These are phyloP conservation scores for Aristolochia fimbriata DNA, from an alignment of 164 flowering plant species.

Conservation along the genomic window DNA sequence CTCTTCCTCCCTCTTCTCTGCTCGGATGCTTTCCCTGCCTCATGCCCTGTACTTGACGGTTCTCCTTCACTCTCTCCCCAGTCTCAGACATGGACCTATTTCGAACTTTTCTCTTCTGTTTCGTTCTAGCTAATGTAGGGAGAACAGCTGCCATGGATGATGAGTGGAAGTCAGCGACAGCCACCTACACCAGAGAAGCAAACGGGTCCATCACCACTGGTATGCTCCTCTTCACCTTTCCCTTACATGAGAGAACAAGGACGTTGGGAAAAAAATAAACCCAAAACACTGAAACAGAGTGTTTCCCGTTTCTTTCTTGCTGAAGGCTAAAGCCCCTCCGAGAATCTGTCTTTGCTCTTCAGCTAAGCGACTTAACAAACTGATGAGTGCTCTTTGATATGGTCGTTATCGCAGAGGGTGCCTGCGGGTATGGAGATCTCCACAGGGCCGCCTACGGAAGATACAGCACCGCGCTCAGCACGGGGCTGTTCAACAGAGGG, in stretches of 20 bases:
- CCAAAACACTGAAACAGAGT: too few species aligned
- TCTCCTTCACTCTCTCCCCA: conserved; percentile 1
- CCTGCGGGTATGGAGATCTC: conserved; percentile 74
- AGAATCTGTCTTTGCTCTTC: not conserved
- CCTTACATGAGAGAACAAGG: too few species aligned
- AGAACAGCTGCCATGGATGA: conserved; percentile 12
- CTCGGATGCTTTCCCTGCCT: too few species aligned
- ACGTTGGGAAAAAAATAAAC: too few species aligned
- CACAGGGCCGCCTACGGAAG: conserved; percentile 43
- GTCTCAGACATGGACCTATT: conserved; percentile 11
- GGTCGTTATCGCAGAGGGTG: conserved; percentile 38
- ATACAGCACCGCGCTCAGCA: conserved; percentile 54
- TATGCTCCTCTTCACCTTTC: conserved; percentile 7
- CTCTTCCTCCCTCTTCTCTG: not conserved
- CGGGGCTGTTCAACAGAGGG: conserved; percentile 56
- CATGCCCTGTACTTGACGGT: not conserved
- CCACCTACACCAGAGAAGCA: conserved; percentile 53
- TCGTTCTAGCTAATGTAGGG: conserved; percentile 6
- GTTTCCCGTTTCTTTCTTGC: too few species aligned
- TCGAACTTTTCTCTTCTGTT: conserved; percentile 7
- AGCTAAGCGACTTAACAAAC: not conserved
- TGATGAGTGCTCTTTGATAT: not conserved
- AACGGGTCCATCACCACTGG: conserved; percentile 49
- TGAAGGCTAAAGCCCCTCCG: not conserved
- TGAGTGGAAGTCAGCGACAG: conserved; percentile 63